Evolutionary conservation across 2,329 filamentous ascomycete genomes (phyloP).

Genomic region (Coniella lustricola): DNA sequence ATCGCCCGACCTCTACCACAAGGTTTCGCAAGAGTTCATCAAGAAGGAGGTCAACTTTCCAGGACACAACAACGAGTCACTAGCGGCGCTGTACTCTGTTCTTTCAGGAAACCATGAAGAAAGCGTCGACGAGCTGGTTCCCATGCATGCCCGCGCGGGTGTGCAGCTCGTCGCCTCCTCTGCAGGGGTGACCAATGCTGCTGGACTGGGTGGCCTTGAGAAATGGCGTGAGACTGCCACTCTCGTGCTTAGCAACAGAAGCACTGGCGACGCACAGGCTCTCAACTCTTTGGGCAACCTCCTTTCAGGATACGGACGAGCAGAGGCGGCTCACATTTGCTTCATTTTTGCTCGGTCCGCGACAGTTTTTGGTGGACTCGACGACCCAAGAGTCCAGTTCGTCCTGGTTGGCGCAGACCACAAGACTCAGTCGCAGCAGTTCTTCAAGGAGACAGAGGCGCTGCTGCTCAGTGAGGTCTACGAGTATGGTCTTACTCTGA

Average conservation of each 20-base stretch:
- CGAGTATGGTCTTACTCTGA: constrained; percentile 77
- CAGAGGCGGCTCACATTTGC: constrained; percentile 90
- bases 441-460: constrained; percentile 74
- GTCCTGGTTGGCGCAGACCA: constrained; percentile 84
- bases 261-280: constrained; percentile 67
- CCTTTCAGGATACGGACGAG: constrained; percentile 75
- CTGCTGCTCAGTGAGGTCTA: constrained; percentile 95
- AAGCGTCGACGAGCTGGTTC: constrained; percentile 91
- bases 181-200: constrained; percentile 44
- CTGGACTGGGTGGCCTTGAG: constrained; percentile 77
- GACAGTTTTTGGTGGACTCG: constrained; percentile 70
- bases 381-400: constrained; percentile 72
- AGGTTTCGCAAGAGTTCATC: constrained; percentile 91
- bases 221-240: constrained; percentile 90
- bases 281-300: constrained; percentile 75
- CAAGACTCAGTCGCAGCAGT: constrained; percentile 59
- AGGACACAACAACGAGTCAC: constrained; percentile 72
- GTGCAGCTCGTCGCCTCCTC: constrained; percentile 83
- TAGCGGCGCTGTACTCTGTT: constrained; percentile 88
- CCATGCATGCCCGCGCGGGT: constrained; percentile 83
- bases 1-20: constrained; percentile 80
- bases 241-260: constrained; percentile 83
- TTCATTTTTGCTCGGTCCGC: constrained; percentile 74
- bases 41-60: constrained; percentile 85
- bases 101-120: constrained; percentile 92